Conservation (phyloP, 2,329 filamentous ascomycete species). For the Cadophora gregata region DNA sequence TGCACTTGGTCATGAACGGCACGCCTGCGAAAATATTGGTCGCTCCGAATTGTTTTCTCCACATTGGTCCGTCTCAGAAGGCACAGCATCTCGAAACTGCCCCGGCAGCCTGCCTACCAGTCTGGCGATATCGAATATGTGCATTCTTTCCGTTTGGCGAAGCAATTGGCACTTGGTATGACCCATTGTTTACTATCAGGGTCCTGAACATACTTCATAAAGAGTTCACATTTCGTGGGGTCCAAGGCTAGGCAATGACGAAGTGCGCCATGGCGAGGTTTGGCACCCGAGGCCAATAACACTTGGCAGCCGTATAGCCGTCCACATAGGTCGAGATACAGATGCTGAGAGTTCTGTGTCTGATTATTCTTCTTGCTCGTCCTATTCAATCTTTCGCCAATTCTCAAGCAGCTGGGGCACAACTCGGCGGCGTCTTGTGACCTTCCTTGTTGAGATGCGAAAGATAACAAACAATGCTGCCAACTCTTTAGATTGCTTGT, state of each 20-base stretch:
- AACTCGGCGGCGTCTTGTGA: slow-evolving; percentile 9
- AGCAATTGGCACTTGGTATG: background rate
- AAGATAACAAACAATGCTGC: slow-evolving; percentile 1
- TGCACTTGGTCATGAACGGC: background rate
- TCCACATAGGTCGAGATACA: background rate
- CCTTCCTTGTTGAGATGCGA: slow-evolving; percentile 10
- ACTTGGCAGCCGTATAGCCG: slow-evolving; percentile 11
- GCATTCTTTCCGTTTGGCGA: background rate
- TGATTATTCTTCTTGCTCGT: background rate
- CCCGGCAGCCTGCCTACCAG: background rate
- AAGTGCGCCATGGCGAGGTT: background rate
- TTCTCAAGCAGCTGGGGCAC: background rate
- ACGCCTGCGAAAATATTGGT: background rate
- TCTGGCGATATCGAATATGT: background rate
- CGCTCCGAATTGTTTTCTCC: background rate
- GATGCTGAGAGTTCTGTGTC: slow-evolving; percentile 9
- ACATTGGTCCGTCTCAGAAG: background rate
- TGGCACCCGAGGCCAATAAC: background rate
- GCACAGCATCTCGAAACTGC: background rate
- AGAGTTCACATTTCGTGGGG: background rate
- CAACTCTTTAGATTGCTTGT: background rate
- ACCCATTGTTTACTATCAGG: background rate
- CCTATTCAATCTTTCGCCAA: background rate
- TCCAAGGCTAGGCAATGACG: background rate
- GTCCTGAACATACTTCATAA: background rate